Evolutionary conservation across 1,284 basidiomycete species (phyloP), one percentile per base, ranked within the genome.

Genomic region (Somion occarium): DNA sequence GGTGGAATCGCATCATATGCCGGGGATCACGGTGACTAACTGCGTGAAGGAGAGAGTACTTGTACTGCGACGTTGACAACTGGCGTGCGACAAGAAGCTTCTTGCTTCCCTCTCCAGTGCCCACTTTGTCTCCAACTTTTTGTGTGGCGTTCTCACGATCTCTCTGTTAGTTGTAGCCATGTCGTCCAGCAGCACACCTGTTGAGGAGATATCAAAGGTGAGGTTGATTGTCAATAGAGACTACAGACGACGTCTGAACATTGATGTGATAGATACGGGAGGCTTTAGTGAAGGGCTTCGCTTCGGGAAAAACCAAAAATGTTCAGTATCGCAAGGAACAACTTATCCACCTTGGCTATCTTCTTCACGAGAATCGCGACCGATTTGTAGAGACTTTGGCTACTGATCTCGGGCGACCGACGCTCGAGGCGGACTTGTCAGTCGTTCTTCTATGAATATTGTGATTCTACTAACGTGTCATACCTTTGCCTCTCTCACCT

Each of bases 251-350:
- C 7, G 15, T 7, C 7, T 34, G 15, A 34, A 7, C 30, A 34
- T 41, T 22, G 18, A 41, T 22, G 39, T 5, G 9, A 19, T 41
- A 41, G 39, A 18, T 41, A 22, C 13, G 39, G 19, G 39, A 41
- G 15, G 39, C 7, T 18, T 19, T 41, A 5, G 9, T 18, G 7
- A 67, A 69, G 18, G 74, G 72, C 1, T 88, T 85, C 65, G 66
- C 66, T 39, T 70, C 77, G 2, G 83, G 85, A 18, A 86, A 81
- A 61, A 73, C 79, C 44, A 79, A 70, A 59, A 68, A 77, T 13
- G 70, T 88, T 47, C 73, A 72, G 13, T 85, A 77, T 59, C 74
- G 87, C 59, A 87, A 82, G 65, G 75, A 80, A 49, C 85, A 87
- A 64, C 72, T 90, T 11, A 73, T 82, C 2, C 77, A 84, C 56